These are phyloP conservation scores for Coccomyxa sp. DNA, from an alignment of 139 green algal species.

Conservation along the genomic window DNA sequence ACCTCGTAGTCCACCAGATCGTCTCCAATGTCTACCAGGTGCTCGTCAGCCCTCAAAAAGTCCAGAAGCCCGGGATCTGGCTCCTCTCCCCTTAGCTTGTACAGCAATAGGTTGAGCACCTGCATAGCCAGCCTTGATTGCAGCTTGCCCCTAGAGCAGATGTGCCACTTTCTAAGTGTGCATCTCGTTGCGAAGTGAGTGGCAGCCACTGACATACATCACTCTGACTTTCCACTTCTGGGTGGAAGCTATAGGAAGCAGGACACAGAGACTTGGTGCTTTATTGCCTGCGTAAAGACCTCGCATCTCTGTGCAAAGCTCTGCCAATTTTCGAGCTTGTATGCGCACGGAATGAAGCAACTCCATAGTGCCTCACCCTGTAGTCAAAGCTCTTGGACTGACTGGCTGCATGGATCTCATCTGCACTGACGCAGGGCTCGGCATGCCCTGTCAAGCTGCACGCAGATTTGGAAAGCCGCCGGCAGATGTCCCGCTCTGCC, in stretches of 20 bases:
- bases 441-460: too few relatives aligned
- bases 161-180: too few relatives aligned
- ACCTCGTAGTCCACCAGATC: constrained; percentile 75
- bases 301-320: neutral
- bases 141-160: too few relatives aligned
- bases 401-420: constrained; percentile 48
- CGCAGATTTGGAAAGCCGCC: too few relatives aligned
- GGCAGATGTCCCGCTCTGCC: constrained; percentile 49
- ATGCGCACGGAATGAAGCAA: too few relatives aligned
- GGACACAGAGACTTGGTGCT: neutral
- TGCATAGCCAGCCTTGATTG: too few relatives aligned
- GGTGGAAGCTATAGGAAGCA: neutral
- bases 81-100: constrained; percentile 30
- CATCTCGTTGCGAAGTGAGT: neutral
- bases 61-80: constrained; percentile 41
- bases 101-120: constrained; percentile 27
- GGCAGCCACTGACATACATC: neutral
- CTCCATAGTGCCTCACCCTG: constrained; percentile 35
- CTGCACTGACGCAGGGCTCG: constrained; percentile 26
- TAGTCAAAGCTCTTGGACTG: constrained; percentile 80
- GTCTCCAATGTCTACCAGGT: constrained; percentile 79
- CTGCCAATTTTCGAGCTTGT: neutral
- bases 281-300: neutral
- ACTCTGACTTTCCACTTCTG: neutral
- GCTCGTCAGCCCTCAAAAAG: constrained; percentile 68